Evolutionary conservation across 2,329 filamentous ascomycete species (phyloP).

Genomic region (Arthrobotrys sphaeroides): DNA sequence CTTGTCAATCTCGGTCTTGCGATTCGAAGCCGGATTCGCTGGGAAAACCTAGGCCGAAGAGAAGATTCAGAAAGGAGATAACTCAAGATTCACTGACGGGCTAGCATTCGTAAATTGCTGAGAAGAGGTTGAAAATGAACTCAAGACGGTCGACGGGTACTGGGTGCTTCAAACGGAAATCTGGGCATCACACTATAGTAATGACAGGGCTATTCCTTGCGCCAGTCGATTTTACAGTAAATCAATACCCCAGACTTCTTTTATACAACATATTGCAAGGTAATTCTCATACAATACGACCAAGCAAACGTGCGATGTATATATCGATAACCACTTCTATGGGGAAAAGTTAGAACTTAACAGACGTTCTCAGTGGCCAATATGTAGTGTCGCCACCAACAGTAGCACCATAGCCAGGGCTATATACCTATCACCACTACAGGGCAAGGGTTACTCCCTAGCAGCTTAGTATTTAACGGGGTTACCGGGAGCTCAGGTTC

Average conservation of each 20-base stretch:
- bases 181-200: background rate
- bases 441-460: background rate
- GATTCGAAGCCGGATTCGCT: too few relatives aligned
- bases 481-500: conserved; percentile 1
- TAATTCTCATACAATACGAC: background rate
- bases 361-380: background rate
- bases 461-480: background rate
- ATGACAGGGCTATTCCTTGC: background rate
- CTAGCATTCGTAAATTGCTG: background rate
- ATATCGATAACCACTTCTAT: too few relatives aligned
- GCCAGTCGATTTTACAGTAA: background rate
- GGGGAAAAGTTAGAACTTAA: background rate
- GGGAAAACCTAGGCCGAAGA: too few relatives aligned
- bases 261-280: background rate
- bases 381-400: background rate
- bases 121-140: background rate
- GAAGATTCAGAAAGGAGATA: too few relatives aligned
- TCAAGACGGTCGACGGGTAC: too few relatives aligned
- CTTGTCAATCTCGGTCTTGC: too few relatives aligned
- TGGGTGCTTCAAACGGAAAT: background rate
- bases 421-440: background rate
- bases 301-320: too few relatives aligned
- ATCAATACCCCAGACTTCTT: background rate
- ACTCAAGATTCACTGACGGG: too few relatives aligned
- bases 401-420: background rate